Evolutionary conservation across 2,329 filamentous ascomycete species (phyloP).

Genomic region (Sclerotinia glacialis): DNA sequence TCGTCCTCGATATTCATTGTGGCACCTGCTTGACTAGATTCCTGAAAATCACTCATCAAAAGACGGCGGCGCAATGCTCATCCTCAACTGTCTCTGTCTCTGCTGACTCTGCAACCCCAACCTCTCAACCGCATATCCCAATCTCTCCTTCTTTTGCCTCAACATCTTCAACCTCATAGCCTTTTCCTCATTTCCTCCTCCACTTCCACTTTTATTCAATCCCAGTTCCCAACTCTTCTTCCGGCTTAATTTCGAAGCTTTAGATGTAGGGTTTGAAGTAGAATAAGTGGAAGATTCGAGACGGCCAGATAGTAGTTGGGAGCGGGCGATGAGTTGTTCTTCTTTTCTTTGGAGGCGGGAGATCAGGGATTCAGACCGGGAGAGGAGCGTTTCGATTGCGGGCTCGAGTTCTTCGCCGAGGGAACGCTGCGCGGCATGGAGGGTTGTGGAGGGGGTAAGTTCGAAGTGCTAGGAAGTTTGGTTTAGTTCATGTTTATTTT

Average conservation of each 20-base stretch:
- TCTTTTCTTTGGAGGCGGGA: conserved; percentile 66
- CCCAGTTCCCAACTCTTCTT: conserved; percentile 41
- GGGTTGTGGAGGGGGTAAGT: conserved; percentile 63
- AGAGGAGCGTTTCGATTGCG: conserved; percentile 63
- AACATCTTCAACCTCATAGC: conserved; percentile 55
- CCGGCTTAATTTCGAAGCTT: conserved; percentile 31
- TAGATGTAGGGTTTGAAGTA: conserved; percentile 31
- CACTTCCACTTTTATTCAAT: conserved; percentile 2
- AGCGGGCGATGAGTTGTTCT: conserved; percentile 61
- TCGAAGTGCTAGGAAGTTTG: conserved; percentile 61
- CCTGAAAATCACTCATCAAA: conserved; percentile 5
- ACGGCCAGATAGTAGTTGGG: conserved; percentile 63
- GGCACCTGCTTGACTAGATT: neutral
- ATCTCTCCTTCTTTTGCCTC: conserved; percentile 65
- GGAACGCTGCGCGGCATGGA: conserved; percentile 61
- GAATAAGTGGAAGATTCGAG: conserved; percentile 41
- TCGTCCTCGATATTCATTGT: too few relatives aligned
- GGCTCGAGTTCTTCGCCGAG: conserved; percentile 68
- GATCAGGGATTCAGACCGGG: conserved; percentile 60
- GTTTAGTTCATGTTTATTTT: neutral
- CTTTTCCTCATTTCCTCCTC: conserved; percentile 31
- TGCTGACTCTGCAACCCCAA: conserved; percentile 66
- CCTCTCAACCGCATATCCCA: conserved; percentile 68
- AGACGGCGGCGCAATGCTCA: conserved; percentile 58
- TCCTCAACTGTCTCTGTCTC: conserved; percentile 66